These are phyloP conservation scores for Lactarius hatsudake DNA, from an alignment of 768 basidiomycete genomes.

Conservation along the genomic window DNA sequence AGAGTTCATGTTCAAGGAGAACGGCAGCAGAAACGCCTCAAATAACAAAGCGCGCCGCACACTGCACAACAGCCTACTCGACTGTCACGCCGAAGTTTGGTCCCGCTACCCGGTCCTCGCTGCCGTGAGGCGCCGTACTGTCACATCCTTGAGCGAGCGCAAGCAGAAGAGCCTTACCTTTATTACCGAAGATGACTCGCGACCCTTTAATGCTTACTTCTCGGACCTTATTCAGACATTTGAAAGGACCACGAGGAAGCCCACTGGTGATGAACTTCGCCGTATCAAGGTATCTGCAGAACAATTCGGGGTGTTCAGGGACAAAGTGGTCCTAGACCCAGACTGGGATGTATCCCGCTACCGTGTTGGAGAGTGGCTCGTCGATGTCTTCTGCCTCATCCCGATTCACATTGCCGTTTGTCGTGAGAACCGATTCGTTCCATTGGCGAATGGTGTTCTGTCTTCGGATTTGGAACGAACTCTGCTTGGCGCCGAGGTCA, in stretches of 20 bases:
- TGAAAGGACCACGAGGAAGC: conserved; percentile 51
- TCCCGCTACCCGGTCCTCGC: conserved; percentile 18
- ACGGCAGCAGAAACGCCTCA: conserved; percentile 31
- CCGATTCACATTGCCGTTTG: conserved; percentile 63
- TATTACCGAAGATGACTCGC: conserved; percentile 40
- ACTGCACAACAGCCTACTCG: conserved; percentile 39
- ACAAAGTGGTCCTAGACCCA: conserved; percentile 13
- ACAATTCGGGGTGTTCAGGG: conserved; percentile 33
- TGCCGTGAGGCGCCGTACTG: conserved; percentile 13
- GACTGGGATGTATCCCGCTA: conserved; percentile 38
- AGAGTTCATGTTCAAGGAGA: conserved; percentile 54
- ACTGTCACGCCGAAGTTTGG: conserved; percentile 22
- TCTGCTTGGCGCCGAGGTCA: conserved; percentile 57
- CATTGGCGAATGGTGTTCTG: conserved; percentile 55
- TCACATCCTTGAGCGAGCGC: conserved; percentile 30
- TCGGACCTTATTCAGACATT: conserved; percentile 44
- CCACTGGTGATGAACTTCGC: conserved; percentile 45
- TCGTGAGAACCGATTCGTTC: conserved; percentile 57
- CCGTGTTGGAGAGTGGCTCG: conserved; percentile 58
- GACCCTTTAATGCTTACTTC: conserved; percentile 44
- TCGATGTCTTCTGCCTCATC: conserved; percentile 57
- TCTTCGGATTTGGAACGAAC: conserved; percentile 50
- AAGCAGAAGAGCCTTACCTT: conserved; percentile 41
- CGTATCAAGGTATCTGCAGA: conserved; percentile 38
- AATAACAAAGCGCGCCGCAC: conserved; percentile 28